Evolutionary conservation across 257 asterid species (phyloP).

Genomic region (Jaltomata sinuosa): DNA sequence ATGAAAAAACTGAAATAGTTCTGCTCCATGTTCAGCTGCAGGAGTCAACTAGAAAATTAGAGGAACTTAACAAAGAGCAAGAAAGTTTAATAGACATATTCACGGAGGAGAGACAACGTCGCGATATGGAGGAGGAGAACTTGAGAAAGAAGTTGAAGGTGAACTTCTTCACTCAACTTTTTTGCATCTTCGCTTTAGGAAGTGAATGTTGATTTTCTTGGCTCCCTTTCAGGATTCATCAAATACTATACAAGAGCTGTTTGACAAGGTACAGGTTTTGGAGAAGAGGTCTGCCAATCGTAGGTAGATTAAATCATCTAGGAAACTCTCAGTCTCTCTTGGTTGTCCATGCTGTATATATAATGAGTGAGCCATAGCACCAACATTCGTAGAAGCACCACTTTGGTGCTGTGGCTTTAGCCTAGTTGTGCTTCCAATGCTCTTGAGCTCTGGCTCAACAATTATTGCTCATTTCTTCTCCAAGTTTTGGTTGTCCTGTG

Average conservation of each 20-base stretch:
- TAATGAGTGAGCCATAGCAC: background rate
- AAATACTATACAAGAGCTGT: conserved; percentile 51
- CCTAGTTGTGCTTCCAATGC: background rate
- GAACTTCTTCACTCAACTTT: background rate
- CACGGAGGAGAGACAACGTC: conserved; percentile 87
- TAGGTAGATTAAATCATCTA: background rate
- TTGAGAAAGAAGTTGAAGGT: conserved; percentile 72
- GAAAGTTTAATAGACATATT: conserved; percentile 64
- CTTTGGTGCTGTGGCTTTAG: background rate
- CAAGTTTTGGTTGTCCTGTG: background rate
- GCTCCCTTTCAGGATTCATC: conserved; percentile 50
- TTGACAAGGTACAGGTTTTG: conserved; percentile 30
- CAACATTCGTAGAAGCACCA: background rate
- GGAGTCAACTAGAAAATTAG: conserved; percentile 31
- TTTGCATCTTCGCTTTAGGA: background rate
- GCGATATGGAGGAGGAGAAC: conserved; percentile 59
- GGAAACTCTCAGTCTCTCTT: background rate
- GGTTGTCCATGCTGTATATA: background rate
- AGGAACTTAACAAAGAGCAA: conserved; percentile 62
- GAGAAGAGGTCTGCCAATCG: conserved; percentile 18
- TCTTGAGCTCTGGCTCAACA: background rate
- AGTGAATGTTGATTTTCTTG: background rate
- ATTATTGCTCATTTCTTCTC: background rate
- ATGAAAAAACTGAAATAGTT: background rate
- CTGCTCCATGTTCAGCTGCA: conserved; percentile 36